These are phyloP conservation scores for Trifolium subterraneum DNA, from an alignment of 306 rosid species.

Conservation along the genomic window DNA sequence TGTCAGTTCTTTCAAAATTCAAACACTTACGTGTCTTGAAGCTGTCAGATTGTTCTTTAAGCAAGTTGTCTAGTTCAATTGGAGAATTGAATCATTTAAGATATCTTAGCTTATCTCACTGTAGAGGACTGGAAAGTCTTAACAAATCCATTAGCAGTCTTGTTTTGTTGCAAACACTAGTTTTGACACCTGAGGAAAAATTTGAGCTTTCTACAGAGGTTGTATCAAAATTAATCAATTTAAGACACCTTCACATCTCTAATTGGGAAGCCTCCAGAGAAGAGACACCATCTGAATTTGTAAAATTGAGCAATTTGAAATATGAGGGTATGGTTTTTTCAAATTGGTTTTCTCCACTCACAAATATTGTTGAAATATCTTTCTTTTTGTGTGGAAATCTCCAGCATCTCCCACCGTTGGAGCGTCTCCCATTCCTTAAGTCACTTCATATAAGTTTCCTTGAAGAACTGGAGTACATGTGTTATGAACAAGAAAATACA, in stretches of 20 bases:
- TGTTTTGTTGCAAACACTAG: not conserved
- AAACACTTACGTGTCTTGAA: not conserved
- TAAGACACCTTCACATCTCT: not conserved
- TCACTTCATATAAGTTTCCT: not conserved
- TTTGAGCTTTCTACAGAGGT: not conserved
- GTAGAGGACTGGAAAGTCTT: not conserved
- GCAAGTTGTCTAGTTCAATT: not conserved
- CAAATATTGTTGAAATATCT: slow-evolving; percentile 8
- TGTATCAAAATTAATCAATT: not conserved
- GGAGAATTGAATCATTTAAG: not conserved
- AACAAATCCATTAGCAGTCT: not conserved
- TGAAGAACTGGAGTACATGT: slow-evolving; percentile 9
- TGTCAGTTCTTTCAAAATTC: not conserved
- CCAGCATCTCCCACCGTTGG: not conserved
- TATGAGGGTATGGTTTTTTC: not conserved
- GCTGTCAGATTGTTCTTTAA: not conserved
- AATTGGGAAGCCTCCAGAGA: not conserved
- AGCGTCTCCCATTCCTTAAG: slow-evolving; percentile 15
- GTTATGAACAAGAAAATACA: not conserved
- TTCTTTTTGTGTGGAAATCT: not conserved
- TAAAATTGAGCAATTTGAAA: not conserved
- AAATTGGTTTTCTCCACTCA: not conserved
- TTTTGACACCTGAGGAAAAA: not conserved
- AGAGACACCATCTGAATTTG: not conserved
- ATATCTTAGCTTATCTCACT: not conserved